phyloP scores from a whole-genome alignment of 345 rosid genomes.

The Raphanus raphanistrum region DNA sequence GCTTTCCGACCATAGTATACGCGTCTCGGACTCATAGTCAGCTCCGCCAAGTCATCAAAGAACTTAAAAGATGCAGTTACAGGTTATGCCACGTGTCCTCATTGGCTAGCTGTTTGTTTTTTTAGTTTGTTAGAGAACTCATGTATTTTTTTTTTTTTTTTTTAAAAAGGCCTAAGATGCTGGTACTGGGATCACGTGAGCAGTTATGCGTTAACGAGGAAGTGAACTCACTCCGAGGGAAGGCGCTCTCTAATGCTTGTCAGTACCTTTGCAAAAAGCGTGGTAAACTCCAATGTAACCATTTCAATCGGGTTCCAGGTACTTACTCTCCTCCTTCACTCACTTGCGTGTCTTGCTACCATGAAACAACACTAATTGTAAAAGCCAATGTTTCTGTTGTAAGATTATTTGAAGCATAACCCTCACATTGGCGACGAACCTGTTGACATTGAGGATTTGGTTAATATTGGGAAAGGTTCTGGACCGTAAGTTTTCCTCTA shows the following conservation, averaged over 20 bases:
- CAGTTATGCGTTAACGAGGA: constrained; percentile 86
- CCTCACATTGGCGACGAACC: constrained; percentile 85
- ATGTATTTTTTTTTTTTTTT: too few species aligned
- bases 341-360: not conserved
- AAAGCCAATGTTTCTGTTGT: constrained; percentile 30
- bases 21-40: constrained; percentile 97
- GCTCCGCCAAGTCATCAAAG: constrained; percentile 90
- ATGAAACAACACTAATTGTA: not conserved
- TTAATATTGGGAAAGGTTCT: constrained; percentile 66
- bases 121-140: constrained; percentile 3
- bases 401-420: constrained; percentile 68
- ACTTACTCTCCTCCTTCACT: not conserved
- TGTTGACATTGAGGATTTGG: constrained; percentile 91
- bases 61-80: constrained; percentile 81
- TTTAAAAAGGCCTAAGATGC: constrained; percentile 92
- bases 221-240: constrained; percentile 82
- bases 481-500: constrained; percentile 66
- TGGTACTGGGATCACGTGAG: constrained; percentile 88
- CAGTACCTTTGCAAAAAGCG: constrained; percentile 65
- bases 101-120: not conserved
- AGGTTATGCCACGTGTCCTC: constrained; percentile 48
- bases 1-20: constrained; percentile 74
- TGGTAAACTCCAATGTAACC: constrained; percentile 55
- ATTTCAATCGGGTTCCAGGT: constrained; percentile 50
- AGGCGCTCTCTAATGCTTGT: constrained; percentile 85